phyloP scores from a whole-genome alignment of 768 basidiomycete genomes.

The Podaxis sp. region DNA sequence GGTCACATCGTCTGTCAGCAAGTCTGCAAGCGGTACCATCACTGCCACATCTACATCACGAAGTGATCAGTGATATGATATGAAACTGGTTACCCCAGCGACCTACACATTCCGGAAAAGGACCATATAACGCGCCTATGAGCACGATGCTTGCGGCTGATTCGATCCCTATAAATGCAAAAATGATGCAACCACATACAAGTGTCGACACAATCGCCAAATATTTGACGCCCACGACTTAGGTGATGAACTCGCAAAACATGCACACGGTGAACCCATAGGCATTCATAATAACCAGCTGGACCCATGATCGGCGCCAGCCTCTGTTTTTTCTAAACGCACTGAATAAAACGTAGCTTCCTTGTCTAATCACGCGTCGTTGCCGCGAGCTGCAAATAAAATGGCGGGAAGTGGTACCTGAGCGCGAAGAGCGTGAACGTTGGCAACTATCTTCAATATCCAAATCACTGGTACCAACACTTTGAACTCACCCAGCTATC shows the following conservation, averaged over 20 bases:
- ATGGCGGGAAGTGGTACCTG: constrained; percentile 33
- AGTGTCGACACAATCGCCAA: constrained; percentile 31
- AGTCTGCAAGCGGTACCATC: constrained; percentile 10
- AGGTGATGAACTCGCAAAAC: neutral
- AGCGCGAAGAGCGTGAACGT: constrained; percentile 20
- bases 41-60: neutral
- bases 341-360: constrained; percentile 32
- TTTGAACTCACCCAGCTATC: constrained; percentile 16
- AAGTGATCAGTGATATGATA: neutral
- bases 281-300: constrained; percentile 9
- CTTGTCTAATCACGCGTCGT: constrained; percentile 28
- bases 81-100: neutral
- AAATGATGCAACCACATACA: constrained; percentile 31
- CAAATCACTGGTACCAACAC: constrained; percentile 27
- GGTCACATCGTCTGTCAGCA: constrained; percentile 14
- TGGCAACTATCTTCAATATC: neutral
- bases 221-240: neutral
- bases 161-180: constrained; percentile 32
- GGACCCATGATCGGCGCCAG: neutral
- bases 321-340: neutral
- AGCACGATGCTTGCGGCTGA: constrained; percentile 25
- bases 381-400: constrained; percentile 40
- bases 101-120: constrained; percentile 28
- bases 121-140: constrained; percentile 38
- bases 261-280: neutral